Evolutionary conservation across 768 basidiomycete genomes (phyloP), one percentile per base, ranked within the genome.

Genomic region (Termitomyces sp.): DNA sequence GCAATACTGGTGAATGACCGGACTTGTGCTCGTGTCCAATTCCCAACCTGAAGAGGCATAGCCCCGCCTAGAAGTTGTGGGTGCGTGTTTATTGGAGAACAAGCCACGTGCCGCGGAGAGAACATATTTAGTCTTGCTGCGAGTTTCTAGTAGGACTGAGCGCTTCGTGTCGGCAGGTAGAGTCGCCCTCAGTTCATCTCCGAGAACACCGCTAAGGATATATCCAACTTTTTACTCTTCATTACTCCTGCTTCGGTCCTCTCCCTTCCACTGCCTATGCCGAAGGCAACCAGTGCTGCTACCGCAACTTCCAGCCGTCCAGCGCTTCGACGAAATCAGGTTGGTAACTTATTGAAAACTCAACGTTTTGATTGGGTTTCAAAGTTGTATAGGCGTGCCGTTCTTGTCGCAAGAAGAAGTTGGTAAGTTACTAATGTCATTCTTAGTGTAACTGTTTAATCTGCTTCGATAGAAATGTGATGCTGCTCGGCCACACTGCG

Each of bases 401-500:
- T 30, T 84, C 89, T 46, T 93, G 91, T 74, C 86, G 91, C 62
- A 91, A 86, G 71, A 79, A 89, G 71, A 93, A 93, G 72, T 82
- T 93, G 65, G 91, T 92, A 73, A 58, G 87, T 75, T 43, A 12
- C 34, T 34, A 20, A 53, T 26, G 13, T 22, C 50, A 20, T 56
- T 39, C 16, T 7, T 9, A 14, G 8, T 48, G 22, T 49, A 30
- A 14, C 32, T 48, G 27, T 30, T 52, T 5, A 46, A 50, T 43
- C 22, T 55, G 14, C 24, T 13, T 36, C 36, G 8, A 26, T 65
- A 93, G 91, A 93, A 92, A 88, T 94, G 91, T 64, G 91, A 94
- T 71, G 91, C 91, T 42, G 82, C 86, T 42, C 86, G 92, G 61
- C 91, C 91, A 13, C 89, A 93, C 69, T 94, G 91, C 68, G 81